A percentile compares a stretch with the other conserved stretches of the same genome.
phyloP scores from a whole-genome alignment of 352 stramenopile species.

The Phytophthora europaea region DNA sequence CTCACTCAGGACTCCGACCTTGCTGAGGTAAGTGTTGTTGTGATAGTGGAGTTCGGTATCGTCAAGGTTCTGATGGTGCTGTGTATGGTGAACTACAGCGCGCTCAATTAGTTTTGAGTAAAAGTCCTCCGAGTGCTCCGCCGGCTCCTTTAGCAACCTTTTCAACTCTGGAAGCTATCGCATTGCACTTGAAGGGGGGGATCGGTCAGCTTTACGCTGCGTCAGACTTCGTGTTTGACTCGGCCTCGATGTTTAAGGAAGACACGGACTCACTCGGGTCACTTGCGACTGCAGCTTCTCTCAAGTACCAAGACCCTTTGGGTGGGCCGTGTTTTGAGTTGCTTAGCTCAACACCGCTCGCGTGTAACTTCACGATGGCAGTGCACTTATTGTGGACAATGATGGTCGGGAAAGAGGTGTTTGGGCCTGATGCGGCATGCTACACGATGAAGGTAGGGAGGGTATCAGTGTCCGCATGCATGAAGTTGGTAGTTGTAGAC shows the following conservation, averaged over 20 bases:
- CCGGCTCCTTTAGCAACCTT: background rate
- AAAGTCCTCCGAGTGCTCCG: background rate
- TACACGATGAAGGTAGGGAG: slow-evolving; percentile 27
- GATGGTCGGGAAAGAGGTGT: slow-evolving; percentile 23
- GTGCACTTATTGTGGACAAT: slow-evolving; percentile 17
- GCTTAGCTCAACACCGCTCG: slow-evolving; percentile 20
- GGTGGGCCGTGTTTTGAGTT: slow-evolving; percentile 24
- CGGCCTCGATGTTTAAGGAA: slow-evolving; percentile 11
- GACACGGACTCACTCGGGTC: slow-evolving; percentile 3
- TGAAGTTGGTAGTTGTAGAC: background rate
- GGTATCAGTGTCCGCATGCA: background rate
- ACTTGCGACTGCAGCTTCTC: background rate
- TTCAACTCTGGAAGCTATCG: background rate
- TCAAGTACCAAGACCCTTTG: slow-evolving; percentile 19
- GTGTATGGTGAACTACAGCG: slow-evolving; percentile 1
- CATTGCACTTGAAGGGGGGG: slow-evolving; percentile 4
- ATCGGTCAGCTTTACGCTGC: slow-evolving; percentile 5
- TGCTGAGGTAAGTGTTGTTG: slow-evolving; percentile 5
- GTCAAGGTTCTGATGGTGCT: background rate
- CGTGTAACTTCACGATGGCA: slow-evolving; percentile 4
- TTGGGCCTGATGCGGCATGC: slow-evolving; percentile 15
- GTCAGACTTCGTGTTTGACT: slow-evolving; percentile 9
- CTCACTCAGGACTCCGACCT: slow-evolving; percentile 4
- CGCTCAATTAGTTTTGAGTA: slow-evolving; percentile 8
- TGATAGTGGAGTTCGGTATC: background rate